Percentiles rank a stretch among this genome's conserved stretches.
phyloP scores from a whole-genome alignment of 2,329 filamentous ascomycete genomes.

The Cadophora gregata region DNA sequence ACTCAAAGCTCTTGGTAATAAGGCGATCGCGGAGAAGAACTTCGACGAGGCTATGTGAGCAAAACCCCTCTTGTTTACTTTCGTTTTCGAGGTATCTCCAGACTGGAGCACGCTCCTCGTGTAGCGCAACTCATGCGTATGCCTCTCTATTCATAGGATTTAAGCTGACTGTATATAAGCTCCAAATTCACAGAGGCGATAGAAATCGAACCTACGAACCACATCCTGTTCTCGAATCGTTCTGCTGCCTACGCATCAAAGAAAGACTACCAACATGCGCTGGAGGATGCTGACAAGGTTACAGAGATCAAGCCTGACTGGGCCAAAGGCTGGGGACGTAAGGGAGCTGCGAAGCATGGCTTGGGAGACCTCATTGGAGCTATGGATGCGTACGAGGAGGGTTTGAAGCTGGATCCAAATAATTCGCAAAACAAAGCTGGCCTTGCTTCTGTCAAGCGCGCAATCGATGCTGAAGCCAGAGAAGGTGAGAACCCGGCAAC shows the following conservation, averaged over 20 bases:
- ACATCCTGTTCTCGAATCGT: constrained; percentile 97
- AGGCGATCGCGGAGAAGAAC: constrained; percentile 97
- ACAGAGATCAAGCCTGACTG: constrained; percentile 96
- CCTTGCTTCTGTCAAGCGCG: constrained; percentile 81
- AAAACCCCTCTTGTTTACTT: constrained; percentile 35
- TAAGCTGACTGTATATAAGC: constrained; percentile 54
- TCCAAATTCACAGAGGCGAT: constrained; percentile 96
- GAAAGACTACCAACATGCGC: constrained; percentile 82
- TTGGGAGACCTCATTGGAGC: constrained; percentile 84
- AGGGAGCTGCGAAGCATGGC: constrained; percentile 90
- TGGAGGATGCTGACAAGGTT: constrained; percentile 91
- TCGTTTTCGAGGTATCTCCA: constrained; percentile 7
- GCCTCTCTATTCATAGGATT: background rate
- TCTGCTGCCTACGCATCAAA: constrained; percentile 89
- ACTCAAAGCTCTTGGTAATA: constrained; percentile 98
- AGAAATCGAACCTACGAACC: constrained; percentile 83
- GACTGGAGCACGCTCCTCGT: background rate
- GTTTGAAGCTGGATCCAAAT: constrained; percentile 88
- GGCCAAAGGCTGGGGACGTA: constrained; percentile 95
- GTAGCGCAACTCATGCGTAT: background rate
- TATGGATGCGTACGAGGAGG: constrained; percentile 89
- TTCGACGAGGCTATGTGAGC: constrained; percentile 94
- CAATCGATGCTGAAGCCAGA: constrained; percentile 78
- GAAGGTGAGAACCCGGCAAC: constrained; percentile 44
- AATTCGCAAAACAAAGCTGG: constrained; percentile 95